Base-by-base conservation (phyloP, 208 protist genomes). In the Trypanosoma platydactyli region DNA sequence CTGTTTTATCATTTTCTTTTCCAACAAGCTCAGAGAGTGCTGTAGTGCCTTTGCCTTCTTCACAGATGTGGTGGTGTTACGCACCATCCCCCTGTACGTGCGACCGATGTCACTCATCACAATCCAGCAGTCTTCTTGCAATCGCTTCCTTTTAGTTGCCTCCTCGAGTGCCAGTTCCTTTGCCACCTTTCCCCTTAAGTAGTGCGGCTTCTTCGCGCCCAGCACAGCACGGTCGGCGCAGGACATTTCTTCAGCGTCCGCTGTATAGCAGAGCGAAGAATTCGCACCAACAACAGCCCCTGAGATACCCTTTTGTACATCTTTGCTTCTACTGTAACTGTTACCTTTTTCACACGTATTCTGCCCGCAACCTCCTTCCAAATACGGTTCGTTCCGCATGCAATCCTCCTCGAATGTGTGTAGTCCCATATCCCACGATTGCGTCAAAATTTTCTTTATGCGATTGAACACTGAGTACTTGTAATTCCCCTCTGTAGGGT, bases 221-320 rank as follows among this genome's bases (percentile, higher is more conserved):
- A 51, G 22, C 62, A 53, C 29, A 20, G 74, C 62, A 29, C 73
- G 55, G 9, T 73, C 65, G 49, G 82, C 80, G 66, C 75, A 77
- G 58, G 74, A 80, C 18, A 74, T 79, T 33, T 84, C 58, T 11
- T 77, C 83, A 24, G 76, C 72, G 48, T 83, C 81, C n/a, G 79
- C 76, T 24, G 69, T 79, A 69, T 85, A 87, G 66, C 71, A 83
- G 76, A 81, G 83, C 62, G 80, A 83, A 64, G 3, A 50, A n/a
- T 55, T 60, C 3, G 6, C 68, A 20, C 48, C 41, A 11, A 4
- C 50, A n/a, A 49, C 54, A 16, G 30, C 42, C 13, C 30, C 33
- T 16, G 1, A 59, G 29, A 12, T 48, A 29, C 29, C 46, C 15
- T 22, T 51, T 3, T 20, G 54, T 6, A 33, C 29, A n/a, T 70